Base-by-base conservation (phyloP, 306 rosid genomes). In the Myrica gale region DNA sequence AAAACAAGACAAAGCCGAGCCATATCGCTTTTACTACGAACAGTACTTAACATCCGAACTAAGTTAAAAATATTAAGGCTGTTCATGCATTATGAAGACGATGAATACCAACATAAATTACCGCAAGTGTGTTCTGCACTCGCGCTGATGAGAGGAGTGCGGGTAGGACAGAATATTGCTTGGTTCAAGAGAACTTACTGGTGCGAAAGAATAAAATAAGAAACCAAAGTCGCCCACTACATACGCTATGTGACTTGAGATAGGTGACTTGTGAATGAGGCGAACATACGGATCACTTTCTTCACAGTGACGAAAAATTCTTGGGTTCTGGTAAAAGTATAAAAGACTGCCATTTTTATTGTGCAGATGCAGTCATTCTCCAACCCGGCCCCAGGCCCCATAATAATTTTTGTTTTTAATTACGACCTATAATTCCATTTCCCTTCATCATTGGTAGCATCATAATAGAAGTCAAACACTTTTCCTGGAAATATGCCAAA, bases 171-270 rank as follows among this genome's bases (percentile, higher is more conserved):
- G 69, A 2, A 11, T 1, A 12, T 16, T 63, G 47, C 39, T 63
- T 63, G 10, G n/a, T 39, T 63, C 68, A 39, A 65, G 69, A 65
- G 4, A 4, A 39, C 69, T 32, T 32, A 32, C 37, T 32, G 3
- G 37, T 39, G 48, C 19, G 11, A 16, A 42, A 65, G n/a, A 23
- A 32, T 16, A 41, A 23, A 13, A 17, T 4, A 15, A 15, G 3
- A 63, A 15, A 39, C 3, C 7, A 23, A 65, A 65, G 70, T 65
- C 70, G 70, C 70, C 70, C 70, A 65, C 70, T 42, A 65, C 70
- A 65, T 17, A 65, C 70, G 70, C 70, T 65, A 65, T 42, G 48
- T 65, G 70, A 65, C 70, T 17, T 41, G 26, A 41, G 70, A 65
- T 0, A 39, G 21, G 70, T 15, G 70, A 66, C 7, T 7, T 4